Evolutionary conservation across 2,329 filamentous ascomycete genomes (phyloP), one percentile per base, ranked within the genome.

Genomic region (Sarocladiaceae sp.): DNA sequence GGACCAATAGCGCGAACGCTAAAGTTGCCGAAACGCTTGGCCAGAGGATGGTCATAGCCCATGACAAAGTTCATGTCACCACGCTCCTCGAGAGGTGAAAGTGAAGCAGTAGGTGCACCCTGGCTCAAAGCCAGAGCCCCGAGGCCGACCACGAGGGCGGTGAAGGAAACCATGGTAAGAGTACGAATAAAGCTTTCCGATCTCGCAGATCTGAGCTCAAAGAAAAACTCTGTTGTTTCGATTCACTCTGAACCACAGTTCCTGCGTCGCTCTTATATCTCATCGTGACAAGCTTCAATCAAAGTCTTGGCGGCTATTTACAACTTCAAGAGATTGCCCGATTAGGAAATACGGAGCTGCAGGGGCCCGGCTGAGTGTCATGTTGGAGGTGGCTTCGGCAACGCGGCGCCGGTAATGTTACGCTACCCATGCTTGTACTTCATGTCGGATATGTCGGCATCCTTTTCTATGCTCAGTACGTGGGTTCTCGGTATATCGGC

Each of bases 281-380:
- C 17, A 46, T 33, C 29, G 29, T 15, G 29, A 46, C 40, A 46
- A 46, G 40, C 40, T 46, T 46, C 40, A 7, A 18, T 46, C 40
- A 48, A 48, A 31, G 15, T 48, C 44, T 48, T 48, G 44, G 44
- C 44, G 44, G 44, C 44, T 48, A 48, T 48, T 48, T 48, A 48
- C 44, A 48, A 31, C 10, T 5, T 17, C 23, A 15, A 33, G 17
- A 7, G 33, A 48, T 31, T 48, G 15, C 44, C 44, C 44, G 22
- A 48, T 31, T 3, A 48, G 44, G 44, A 48, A 48, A 48, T 33
- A 48, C 44, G 44, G 44, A 48, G 18, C 25, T 46, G 40, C 40
- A 46, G 20, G 6, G 23, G 7, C 6, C 12, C 28, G 8, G 25
- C n/a, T 17, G 11, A 12, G 23, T 8, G 22, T 25, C 3, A 46